Evolutionary conservation across 2,329 filamentous ascomycete genomes (phyloP).

Genomic region (Phaeophleospora eucalypticola): DNA sequence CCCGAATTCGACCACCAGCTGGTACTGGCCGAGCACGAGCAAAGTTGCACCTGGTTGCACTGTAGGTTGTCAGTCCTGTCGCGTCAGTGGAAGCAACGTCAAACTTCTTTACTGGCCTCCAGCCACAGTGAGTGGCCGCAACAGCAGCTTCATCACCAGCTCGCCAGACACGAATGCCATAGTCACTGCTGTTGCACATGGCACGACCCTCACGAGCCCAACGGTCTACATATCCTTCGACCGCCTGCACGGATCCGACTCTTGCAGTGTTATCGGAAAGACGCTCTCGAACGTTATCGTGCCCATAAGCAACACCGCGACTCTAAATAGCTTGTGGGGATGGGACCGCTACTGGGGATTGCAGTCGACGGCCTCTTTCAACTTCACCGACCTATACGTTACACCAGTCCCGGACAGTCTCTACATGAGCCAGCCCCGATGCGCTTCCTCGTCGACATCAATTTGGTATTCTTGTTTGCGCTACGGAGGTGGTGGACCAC

Average conservation of each 20-base stretch:
- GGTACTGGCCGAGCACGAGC: conserved; percentile 16
- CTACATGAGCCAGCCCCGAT: conserved; percentile 14
- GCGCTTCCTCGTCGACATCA: conserved; percentile 5
- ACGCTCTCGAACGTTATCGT: conserved; percentile 18
- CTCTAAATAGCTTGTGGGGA: conserved; percentile 15
- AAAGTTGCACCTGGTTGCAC: conserved; percentile 16
- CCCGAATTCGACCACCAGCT: not conserved
- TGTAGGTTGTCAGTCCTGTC: conserved; percentile 18
- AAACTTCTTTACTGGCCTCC: conserved; percentile 22
- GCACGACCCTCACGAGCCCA: conserved; percentile 19
- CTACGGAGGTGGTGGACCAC: not conserved
- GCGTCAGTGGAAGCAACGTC: conserved; percentile 18
- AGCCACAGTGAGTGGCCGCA: not conserved
- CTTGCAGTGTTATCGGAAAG: conserved; percentile 15
- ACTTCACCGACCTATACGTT: conserved; percentile 15
- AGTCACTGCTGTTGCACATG: conserved; percentile 9
- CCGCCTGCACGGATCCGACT: conserved; percentile 18
- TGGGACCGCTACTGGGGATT: conserved; percentile 3
- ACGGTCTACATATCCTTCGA: conserved; percentile 25
- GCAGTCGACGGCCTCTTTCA: conserved; percentile 11
- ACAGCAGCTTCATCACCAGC: not conserved
- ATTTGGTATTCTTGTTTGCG: conserved; percentile 4
- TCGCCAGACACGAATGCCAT: conserved; percentile 8
- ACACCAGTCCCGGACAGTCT: conserved; percentile 16
- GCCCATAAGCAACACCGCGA: conserved; percentile 12